Percentiles rank a stretch among this genome's conserved stretches.
These are phyloP conservation scores for Rubia yunnanensis DNA, from an alignment of 257 asterid species.

Conservation along the genomic window DNA sequence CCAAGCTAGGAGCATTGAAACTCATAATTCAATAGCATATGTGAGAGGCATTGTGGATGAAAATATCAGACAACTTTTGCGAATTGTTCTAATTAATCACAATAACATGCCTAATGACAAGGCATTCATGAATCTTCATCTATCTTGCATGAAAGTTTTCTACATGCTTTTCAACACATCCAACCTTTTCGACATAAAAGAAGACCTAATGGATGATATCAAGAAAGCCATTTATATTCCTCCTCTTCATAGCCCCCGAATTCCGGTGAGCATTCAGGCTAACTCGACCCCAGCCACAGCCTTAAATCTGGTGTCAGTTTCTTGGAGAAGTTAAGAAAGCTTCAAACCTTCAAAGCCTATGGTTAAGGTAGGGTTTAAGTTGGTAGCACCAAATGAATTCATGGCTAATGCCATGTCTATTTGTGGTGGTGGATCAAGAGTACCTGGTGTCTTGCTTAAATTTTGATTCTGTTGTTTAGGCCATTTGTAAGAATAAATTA, in stretches of 20 bases:
- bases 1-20: too few relatives aligned
- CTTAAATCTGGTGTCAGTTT: not conserved
- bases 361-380: not conserved
- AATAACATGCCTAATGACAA: constrained; percentile 18
- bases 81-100: constrained; percentile 25
- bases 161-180: constrained; percentile 46
- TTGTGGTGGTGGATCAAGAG: not conserved
- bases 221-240: constrained; percentile 47
- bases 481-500: too few relatives aligned
- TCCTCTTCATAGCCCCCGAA: not conserved
- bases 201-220: constrained; percentile 34
- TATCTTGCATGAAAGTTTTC: constrained; percentile 39
- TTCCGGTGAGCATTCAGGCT: not conserved
- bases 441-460: not conserved
- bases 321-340: not conserved
- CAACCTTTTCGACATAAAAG: constrained; percentile 35
- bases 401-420: not conserved
- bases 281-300: not conserved
- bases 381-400: not conserved
- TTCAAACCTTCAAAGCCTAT: not conserved
- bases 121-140: constrained; percentile 33
- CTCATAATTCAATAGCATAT: constrained; percentile 30
- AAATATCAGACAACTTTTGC: constrained; percentile 34
- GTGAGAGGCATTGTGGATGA: constrained; percentile 19
- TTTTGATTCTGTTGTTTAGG: too few relatives aligned